These are phyloP conservation scores for Saksenaea vasiformis DNA, from an alignment of 371 early-diverging fungal species.

Conservation along the genomic window DNA sequence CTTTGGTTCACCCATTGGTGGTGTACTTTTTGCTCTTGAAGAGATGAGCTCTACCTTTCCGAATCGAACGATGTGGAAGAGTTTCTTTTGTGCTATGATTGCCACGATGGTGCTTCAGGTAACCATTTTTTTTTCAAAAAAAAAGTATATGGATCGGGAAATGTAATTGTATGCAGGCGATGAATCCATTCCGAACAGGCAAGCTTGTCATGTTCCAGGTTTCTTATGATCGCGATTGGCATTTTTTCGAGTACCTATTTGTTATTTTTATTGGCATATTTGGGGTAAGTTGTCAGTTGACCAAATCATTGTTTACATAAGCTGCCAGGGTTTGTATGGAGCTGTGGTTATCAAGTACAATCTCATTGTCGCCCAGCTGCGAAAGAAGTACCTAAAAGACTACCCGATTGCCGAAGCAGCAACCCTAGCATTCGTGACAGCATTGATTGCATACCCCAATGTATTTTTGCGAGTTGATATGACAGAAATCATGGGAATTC, in stretches of 20 bases:
- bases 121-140: background rate
- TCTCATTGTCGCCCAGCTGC: conserved; percentile 66
- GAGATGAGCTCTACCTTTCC: conserved; percentile 96
- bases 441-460: conserved; percentile 75
- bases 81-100: conserved; percentile 91
- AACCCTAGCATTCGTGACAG: conserved; percentile 72
- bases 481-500: conserved; percentile 80
- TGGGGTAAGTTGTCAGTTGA: conserved; percentile 61
- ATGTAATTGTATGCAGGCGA: conserved; percentile 42
- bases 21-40: conserved; percentile 95
- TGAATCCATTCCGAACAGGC: conserved; percentile 93
- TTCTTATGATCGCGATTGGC: conserved; percentile 89
- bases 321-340: conserved; percentile 81
- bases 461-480: conserved; percentile 82
- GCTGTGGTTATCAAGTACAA: conserved; percentile 85
- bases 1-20: conserved; percentile 70
- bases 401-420: conserved; percentile 80
- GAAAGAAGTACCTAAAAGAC: conserved; percentile 63
- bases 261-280: conserved; percentile 88
- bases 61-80: conserved; percentile 92
- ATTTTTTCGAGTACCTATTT: conserved; percentile 82
- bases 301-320: background rate
- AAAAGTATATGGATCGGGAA: background rate
- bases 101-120: conserved; percentile 90
- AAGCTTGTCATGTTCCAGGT: conserved; percentile 95